Conservation (phyloP, 1,139 yeast species). For the Geotrichum restrictum region DNA sequence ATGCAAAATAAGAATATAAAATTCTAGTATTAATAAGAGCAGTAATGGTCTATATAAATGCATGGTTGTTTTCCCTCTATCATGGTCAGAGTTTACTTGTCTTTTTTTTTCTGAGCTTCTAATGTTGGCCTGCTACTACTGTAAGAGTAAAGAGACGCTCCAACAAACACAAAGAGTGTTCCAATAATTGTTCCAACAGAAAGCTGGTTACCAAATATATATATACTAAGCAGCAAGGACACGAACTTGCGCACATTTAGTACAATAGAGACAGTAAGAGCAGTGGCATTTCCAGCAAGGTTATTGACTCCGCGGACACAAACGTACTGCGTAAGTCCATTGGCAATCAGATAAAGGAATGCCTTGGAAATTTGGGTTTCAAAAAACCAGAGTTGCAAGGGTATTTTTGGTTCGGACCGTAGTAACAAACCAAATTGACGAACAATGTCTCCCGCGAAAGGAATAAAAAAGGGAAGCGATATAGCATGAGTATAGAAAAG, state of each 20-base stretch:
- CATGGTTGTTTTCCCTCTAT: too few relatives aligned
- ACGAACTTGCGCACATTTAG: conserved; percentile 58
- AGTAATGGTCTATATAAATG: too few relatives aligned
- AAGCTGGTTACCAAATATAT: conserved; percentile 47
- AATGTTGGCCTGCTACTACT: conserved; percentile 8
- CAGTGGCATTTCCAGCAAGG: conserved; percentile 54
- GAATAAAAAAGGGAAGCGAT: conserved; percentile 53
- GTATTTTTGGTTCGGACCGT: conserved; percentile 24
- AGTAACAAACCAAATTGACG: conserved; percentile 20
- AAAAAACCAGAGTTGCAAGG: background rate
- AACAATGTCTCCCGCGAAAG: conserved; percentile 35
- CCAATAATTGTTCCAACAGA: conserved; percentile 45
- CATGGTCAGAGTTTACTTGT: background rate
- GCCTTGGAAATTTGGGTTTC: conserved; percentile 6
- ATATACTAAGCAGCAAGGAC: conserved; percentile 54
- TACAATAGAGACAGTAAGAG: conserved; percentile 59
- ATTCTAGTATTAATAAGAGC: too few relatives aligned
- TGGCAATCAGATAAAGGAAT: conserved; percentile 35
- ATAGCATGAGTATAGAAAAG: conserved; percentile 58
- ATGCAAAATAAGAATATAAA: too few relatives aligned
- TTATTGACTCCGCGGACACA: conserved; percentile 68
- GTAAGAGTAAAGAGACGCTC: conserved; percentile 48
- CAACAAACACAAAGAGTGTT: conserved; percentile 48
- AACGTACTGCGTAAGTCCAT: conserved; percentile 57
- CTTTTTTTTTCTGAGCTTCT: conserved; percentile 1